These are phyloP conservation scores for Aspergillus novoparasiticus DNA, from an alignment of 2,329 filamentous ascomycete genomes.

Conservation along the genomic window DNA sequence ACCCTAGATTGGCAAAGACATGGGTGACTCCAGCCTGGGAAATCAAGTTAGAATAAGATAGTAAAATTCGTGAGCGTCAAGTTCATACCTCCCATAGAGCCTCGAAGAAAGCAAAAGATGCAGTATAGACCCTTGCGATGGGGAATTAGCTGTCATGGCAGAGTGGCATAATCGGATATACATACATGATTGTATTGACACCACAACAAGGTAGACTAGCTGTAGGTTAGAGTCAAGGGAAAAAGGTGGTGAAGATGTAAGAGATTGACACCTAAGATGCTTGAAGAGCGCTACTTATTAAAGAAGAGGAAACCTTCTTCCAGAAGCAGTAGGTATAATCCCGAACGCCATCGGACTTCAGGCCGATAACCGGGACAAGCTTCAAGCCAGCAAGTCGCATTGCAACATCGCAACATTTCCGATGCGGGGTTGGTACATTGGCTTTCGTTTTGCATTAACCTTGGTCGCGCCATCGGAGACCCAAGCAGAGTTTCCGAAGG, in stretches of 20 bases:
- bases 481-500: background rate
- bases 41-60: background rate
- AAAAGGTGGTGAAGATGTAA: background rate
- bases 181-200: conserved; percentile 6
- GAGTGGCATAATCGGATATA: background rate
- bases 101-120: conserved; percentile 81
- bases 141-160: background rate
- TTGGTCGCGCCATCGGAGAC: background rate
- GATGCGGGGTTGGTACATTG: conserved; percentile 13
- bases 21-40: conserved; percentile 52
- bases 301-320: background rate
- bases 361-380: background rate
- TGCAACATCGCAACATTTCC: conserved; percentile 13
- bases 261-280: background rate
- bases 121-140: conserved; percentile 57
- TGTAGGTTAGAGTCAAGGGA: background rate
- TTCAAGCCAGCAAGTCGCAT: background rate
- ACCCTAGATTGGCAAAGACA: conserved; percentile 58
- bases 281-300: background rate
- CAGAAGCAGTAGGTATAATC: background rate
- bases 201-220: background rate
- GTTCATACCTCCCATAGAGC: conserved; percentile 62
- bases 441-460: background rate
- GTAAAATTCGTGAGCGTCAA: background rate
- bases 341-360: background rate